Base-by-base conservation (phyloP, 2,329 filamentous ascomycete species). In the Orbilia quercus region DNA sequence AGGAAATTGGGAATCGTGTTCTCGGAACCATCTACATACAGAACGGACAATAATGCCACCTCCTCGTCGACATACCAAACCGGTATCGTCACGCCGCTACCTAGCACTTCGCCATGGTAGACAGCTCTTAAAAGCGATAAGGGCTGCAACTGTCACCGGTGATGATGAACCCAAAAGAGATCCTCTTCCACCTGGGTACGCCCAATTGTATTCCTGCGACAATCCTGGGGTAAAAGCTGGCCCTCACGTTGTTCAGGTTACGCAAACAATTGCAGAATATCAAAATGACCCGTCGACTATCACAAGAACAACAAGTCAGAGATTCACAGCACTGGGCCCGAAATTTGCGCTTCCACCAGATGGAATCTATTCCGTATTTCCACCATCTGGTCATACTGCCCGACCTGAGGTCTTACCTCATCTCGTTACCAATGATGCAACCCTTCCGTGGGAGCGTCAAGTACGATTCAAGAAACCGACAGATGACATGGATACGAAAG, bases 351-450 rank as follows among this genome's bases (percentile, higher is more conserved):
- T 83, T 1, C 80, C 79, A 0, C 77, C 78, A 1, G 78, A 78
- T 0, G 60, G 55, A 0, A 73, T 84, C 1, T 70, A 84, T 76
- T 81, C 79, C 0, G 57, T 77, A 0, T 84, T 83, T 72, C 83
- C 83, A 0, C 81, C 82, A 0, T 51, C 76, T 0, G 83, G 82
- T 0, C 78, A 82, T 54, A 42, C 70, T 0, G 83, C 80, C n/a
- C 66, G 78, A 0, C 65, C 62, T 2, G 36, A 76, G 0, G 79
- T 81, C 0, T 74, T 84, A 1, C 83, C 83, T 0, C 83, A 84
- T 74, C 75, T 84, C 0, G 81, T 84, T 2, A 77, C 84, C 18
- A 82, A 75, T 0, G 82, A 84, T 67, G 80, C 82, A 0, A 79
- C 81, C 60, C 71, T 84, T 1, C 83, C 83, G 0, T 84, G 83